These are phyloP conservation scores for Millerozyma acaciae DNA, from an alignment of 805 yeast species.

Conservation along the genomic window DNA sequence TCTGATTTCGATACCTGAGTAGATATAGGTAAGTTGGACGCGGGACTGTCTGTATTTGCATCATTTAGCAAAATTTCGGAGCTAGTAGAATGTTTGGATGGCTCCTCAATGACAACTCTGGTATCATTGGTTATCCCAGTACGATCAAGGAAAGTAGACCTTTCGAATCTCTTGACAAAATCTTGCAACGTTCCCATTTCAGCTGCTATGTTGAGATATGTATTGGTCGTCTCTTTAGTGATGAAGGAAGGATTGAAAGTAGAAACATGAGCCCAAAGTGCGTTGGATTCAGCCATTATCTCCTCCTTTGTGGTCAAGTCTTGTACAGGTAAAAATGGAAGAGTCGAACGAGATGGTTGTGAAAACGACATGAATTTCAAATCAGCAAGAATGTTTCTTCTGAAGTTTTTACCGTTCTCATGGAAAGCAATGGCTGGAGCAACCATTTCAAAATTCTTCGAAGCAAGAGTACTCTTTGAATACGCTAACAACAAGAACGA, in stretches of 20 bases:
- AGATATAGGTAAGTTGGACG: slow-evolving; percentile 21
- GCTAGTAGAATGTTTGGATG: slow-evolving; percentile 7
- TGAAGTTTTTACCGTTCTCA: slow-evolving; percentile 44
- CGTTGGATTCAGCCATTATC: slow-evolving; percentile 70
- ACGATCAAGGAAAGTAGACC: slow-evolving; percentile 25
- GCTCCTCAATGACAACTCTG: slow-evolving; percentile 15
- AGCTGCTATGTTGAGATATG: slow-evolving; percentile 49
- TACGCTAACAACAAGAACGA: slow-evolving; percentile 49
- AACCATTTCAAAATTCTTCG: slow-evolving; percentile 10
- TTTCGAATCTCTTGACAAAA: slow-evolving; percentile 30
- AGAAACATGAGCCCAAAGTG: slow-evolving; percentile 61
- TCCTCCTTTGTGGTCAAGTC: slow-evolving; percentile 37
- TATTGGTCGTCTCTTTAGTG: slow-evolving; percentile 40
- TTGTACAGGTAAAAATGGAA: slow-evolving; percentile 70
- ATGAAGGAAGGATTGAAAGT: slow-evolving; percentile 42
- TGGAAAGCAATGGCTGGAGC: slow-evolving; percentile 36
- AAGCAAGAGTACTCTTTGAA: slow-evolving; percentile 29
- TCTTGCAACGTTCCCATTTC: slow-evolving; percentile 30
- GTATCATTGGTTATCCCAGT: slow-evolving; percentile 16
- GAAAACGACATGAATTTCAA: slow-evolving; percentile 2
- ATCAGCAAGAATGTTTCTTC: slow-evolving; percentile 43
- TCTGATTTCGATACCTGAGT: slow-evolving; percentile 3
- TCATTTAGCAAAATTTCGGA: not conserved
- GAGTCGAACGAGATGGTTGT: slow-evolving; percentile 17
- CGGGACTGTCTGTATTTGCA: slow-evolving; percentile 1